Evolutionary conservation across 169 alveolate genomes (phyloP).

Genomic region (Plasmodium fragile): DNA sequence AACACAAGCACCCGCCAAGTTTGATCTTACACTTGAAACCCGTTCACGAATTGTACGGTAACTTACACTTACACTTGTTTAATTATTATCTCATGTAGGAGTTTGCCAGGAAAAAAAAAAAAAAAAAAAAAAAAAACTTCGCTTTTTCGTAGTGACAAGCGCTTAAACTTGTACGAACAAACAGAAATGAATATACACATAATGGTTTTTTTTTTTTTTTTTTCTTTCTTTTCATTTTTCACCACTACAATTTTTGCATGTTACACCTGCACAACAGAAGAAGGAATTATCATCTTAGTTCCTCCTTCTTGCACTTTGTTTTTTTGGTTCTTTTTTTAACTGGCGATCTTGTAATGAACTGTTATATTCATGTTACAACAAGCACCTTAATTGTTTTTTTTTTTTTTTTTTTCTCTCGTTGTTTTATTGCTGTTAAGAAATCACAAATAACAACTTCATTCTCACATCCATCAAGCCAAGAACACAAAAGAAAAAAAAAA

Average conservation of each 20-base stretch:
- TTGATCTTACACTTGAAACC: neutral
- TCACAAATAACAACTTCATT: neutral
- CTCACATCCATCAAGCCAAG: neutral
- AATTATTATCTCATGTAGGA: neutral
- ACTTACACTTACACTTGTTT: neutral
- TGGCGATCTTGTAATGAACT: slow-evolving; percentile 32
- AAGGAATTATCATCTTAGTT: slow-evolving; percentile 25
- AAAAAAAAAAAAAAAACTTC: neutral
- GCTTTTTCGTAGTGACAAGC: neutral
- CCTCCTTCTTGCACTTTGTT: slow-evolving; percentile 30
- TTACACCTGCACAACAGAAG: neutral
- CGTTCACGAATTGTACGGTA: neutral
- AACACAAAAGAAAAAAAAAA: neutral
- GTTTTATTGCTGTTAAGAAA: neutral
- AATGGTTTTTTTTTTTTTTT: neutral
- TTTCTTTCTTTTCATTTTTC: neutral
- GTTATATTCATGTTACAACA: slow-evolving; percentile 18
- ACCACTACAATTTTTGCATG: neutral
- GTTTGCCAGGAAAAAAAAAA: neutral
- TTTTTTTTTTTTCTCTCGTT: slow-evolving; percentile 24
- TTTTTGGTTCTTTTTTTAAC: slow-evolving; percentile 6
- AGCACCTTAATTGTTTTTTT: slow-evolving; percentile 7
- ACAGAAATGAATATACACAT: neutral
- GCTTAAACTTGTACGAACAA: neutral
- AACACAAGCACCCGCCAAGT: neutral